Base-by-base conservation (phyloP, 495 filamentous ascomycete species). In the Penicillium nucicola region DNA sequence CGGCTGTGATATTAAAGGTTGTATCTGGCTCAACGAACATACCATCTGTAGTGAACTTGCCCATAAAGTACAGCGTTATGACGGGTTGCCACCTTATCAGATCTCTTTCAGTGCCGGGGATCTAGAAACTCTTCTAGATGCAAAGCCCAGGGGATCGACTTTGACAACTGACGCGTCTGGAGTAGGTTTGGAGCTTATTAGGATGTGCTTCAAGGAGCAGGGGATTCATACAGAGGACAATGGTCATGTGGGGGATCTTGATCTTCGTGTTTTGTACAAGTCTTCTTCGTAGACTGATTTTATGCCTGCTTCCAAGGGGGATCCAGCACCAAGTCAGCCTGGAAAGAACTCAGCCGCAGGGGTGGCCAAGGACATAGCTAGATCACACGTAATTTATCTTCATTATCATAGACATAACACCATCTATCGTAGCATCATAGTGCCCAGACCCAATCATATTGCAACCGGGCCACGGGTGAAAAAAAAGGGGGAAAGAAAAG, bases 341-440 rank as follows among this genome's bases (percentile, higher is more conserved):
- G 22, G 2, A 23, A 23, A 7, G 22, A 7, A 4, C 7, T 7
- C 4, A 23, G 22, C 4, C 22, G 7, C 2, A 1, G 25, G 5
- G 25, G 4, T 9, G 7, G 0, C 2, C 4, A 28, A 28, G 25
- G 5, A 28, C 5, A 1, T 28, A 8, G 25, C 5, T n/a, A 25
- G 4, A 23, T 45, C 31, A 45, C 37, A 52, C 51, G 12, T 31
- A 40, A 56, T 57, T 57, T 57, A 41, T 53, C 33, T 64, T 64
- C 61, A 58, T 64, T 64, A 64, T 64, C 55, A 62, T 62, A 47
- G 45, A 18, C 49, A 58, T 54, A 52, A 55, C 55, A 64, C 49
- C 54, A 52, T 57, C 50, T 64, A 64, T 64, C 61, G 42, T 64
- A 62, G 49, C 61, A 64, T 61, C 61, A 57, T 62, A 58, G 58